Conservation (phyloP, 2,329 filamentous ascomycete species). For the Leptographium galeiforme region DNA sequence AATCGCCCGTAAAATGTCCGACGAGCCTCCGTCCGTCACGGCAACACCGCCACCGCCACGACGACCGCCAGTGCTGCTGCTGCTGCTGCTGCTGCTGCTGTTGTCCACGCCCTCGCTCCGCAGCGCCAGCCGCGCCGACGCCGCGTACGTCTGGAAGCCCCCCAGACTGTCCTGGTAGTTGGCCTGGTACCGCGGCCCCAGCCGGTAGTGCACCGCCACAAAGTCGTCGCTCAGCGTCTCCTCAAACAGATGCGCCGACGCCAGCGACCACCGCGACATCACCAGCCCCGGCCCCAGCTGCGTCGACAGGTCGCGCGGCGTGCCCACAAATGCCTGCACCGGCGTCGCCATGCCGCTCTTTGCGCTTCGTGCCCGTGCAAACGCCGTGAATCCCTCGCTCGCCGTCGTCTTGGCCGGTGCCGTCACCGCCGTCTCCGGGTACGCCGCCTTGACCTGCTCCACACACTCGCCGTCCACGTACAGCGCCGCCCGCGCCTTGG, state of each 20-base stretch:
- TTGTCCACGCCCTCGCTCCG: slow-evolving; percentile 52
- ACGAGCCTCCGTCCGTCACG: slow-evolving; percentile 57
- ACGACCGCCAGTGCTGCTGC: slow-evolving; percentile 53
- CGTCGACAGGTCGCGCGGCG: slow-evolving; percentile 73
- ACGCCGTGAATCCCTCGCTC: slow-evolving; percentile 41
- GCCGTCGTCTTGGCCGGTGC: slow-evolving; percentile 41
- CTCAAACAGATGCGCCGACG: slow-evolving; percentile 78
- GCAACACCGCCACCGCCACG: no score
- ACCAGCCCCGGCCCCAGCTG: slow-evolving; percentile 61
- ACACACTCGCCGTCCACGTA: slow-evolving; percentile 90
- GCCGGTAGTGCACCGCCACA: slow-evolving; percentile 76
- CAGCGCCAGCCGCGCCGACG: slow-evolving; percentile 78
- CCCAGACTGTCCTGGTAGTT: slow-evolving; percentile 96
- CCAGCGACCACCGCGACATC: slow-evolving; percentile 74
- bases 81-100: no score
- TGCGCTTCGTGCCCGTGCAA: slow-evolving; percentile 20
- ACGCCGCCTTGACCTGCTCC: slow-evolving; percentile 81
- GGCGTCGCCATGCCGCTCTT: slow-evolving; percentile 27
- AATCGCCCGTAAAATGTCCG: slow-evolving; percentile 83
- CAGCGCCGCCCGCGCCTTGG: slow-evolving; percentile 69
- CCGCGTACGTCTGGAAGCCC: slow-evolving; percentile 90
- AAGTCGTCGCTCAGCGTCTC: slow-evolving; percentile 83
- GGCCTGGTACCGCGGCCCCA: slow-evolving; percentile 82
- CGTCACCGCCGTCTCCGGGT: slow-evolving; percentile 60
- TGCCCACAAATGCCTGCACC: slow-evolving; percentile 87